A percentile compares a stretch with the other conserved stretches of the same genome.
These are phyloP conservation scores for Ceratocystis variospora DNA, from an alignment of 2,329 filamentous ascomycete genomes.

Conservation along the genomic window DNA sequence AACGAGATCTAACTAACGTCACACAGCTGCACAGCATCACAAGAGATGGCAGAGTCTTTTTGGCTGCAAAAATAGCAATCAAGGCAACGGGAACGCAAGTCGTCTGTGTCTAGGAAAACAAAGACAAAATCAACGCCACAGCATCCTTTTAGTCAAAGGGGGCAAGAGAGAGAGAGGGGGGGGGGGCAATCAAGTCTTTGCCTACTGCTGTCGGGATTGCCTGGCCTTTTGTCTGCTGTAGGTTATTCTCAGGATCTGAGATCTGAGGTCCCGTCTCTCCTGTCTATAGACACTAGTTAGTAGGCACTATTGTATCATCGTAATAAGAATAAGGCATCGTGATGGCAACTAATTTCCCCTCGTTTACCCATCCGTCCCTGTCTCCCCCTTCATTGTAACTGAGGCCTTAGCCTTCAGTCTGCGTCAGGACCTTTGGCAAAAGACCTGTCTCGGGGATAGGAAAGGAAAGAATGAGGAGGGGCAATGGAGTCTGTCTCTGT, in stretches of 20 bases:
- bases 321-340: neutral
- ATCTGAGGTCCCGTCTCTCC: too few relatives aligned
- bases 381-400: too few relatives aligned
- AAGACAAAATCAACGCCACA: constrained; percentile 8
- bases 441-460: constrained; percentile 4
- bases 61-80: neutral
- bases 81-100: neutral
- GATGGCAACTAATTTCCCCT: too few relatives aligned
- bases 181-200: neutral
- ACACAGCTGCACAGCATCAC: constrained; percentile 11
- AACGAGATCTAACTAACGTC: constrained; percentile 16
- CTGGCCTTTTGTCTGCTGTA: neutral
- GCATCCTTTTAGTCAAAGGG: neutral
- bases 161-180: neutral
- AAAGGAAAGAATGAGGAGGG: neutral
- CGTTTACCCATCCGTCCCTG: too few relatives aligned
- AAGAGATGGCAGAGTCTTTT: neutral
- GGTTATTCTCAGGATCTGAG: too few relatives aligned
- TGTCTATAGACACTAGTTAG: neutral
- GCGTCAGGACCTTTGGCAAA: constrained; percentile 4
- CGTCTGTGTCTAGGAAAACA: neutral
- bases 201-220: neutral
- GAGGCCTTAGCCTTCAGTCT: neutral
- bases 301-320: neutral
- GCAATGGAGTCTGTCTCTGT: neutral